These are phyloP conservation scores for Plasmopara viticola DNA, from an alignment of 352 stramenopile genomes.

Conservation along the genomic window DNA sequence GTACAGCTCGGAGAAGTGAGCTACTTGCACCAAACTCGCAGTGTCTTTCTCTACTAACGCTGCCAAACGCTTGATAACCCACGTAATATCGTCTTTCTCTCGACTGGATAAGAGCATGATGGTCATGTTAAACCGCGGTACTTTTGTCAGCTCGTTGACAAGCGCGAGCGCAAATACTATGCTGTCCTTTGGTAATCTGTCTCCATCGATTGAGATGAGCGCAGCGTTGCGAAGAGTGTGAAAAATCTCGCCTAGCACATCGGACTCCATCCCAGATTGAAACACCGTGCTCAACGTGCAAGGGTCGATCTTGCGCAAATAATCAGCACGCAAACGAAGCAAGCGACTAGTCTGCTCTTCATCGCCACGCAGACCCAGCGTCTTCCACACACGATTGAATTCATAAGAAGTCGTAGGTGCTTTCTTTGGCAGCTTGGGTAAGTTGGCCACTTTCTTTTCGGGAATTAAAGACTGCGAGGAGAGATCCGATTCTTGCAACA, in stretches of 20 bases:
- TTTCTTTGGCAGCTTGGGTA: slow-evolving; percentile 60
- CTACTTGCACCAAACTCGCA: slow-evolving; percentile 9
- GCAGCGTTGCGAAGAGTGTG: slow-evolving; percentile 32
- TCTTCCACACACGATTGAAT: slow-evolving; percentile 76
- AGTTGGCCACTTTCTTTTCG: slow-evolving; percentile 8
- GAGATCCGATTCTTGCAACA: slow-evolving; percentile 1
- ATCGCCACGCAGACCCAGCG: slow-evolving; percentile 42
- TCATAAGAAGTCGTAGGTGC: slow-evolving; percentile 67
- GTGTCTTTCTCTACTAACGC: slow-evolving; percentile 8
- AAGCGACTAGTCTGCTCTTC: slow-evolving; percentile 20
- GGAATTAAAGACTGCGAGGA: neutral
- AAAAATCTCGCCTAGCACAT: slow-evolving; percentile 69
- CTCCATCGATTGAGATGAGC: neutral
- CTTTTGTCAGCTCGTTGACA: slow-evolving; percentile 30
- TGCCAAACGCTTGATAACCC: slow-evolving; percentile 34
- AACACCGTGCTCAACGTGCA: slow-evolving; percentile 41
- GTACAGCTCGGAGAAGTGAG: slow-evolving; percentile 40
- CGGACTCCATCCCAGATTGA: slow-evolving; percentile 69
- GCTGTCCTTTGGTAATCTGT: slow-evolving; percentile 1
- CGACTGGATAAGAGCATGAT: slow-evolving; percentile 68
- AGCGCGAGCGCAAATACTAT: slow-evolving; percentile 32
- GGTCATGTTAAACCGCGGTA: slow-evolving; percentile 73
- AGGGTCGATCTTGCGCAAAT: slow-evolving; percentile 41
- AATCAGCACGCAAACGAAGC: slow-evolving; percentile 36
- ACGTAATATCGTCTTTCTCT: slow-evolving; percentile 54